A percentile compares a stretch with the other conserved stretches of the same genome.
phyloP scores from a whole-genome alignment of 768 basidiomycete species.

The Collybia sp. region DNA sequence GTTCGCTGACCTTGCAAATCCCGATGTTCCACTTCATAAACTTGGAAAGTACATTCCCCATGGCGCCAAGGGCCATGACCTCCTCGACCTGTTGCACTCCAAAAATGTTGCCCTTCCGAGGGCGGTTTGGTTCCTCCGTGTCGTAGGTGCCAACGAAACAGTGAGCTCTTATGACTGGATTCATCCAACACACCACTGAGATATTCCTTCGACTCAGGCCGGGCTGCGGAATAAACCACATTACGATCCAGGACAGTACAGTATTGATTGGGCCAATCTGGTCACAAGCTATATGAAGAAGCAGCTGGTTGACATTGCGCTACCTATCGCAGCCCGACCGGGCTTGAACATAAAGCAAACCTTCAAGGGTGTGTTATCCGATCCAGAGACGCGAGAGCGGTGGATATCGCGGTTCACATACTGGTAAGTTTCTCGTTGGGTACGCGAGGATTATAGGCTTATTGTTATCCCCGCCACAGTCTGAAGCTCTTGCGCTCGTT shows the following conservation, averaged over 20 bases:
- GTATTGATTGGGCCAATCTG: constrained; percentile 80
- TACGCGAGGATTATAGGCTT: background rate
- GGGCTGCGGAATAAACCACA: constrained; percentile 72
- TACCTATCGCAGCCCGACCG: constrained; percentile 74
- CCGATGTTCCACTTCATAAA: constrained; percentile 75
- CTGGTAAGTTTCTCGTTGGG: constrained; percentile 40
- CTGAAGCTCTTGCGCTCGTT: constrained; percentile 69
- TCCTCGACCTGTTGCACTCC: constrained; percentile 72
- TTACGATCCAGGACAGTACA: constrained; percentile 83
- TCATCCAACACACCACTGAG: constrained; percentile 2
- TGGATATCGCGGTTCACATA: constrained; percentile 82
- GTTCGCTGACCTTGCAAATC: constrained; percentile 81
- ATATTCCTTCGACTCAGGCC: constrained; percentile 34
- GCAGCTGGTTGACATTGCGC: constrained; percentile 70
- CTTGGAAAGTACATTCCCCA: constrained; percentile 84
- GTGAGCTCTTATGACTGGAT: constrained; percentile 25
- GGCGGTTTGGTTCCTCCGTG: constrained; percentile 85
- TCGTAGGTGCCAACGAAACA: constrained; percentile 85
- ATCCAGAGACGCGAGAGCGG: constrained; percentile 60
- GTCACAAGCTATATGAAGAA: constrained; percentile 82
- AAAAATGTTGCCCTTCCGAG: constrained; percentile 76
- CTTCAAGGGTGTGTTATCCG: constrained; percentile 78
- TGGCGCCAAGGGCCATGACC: constrained; percentile 79
- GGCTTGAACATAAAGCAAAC: constrained; percentile 80
- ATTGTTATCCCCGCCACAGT: constrained; percentile 28